Conservation (phyloP, 306 rosid species). For the Medicago ruthenica region DNA sequence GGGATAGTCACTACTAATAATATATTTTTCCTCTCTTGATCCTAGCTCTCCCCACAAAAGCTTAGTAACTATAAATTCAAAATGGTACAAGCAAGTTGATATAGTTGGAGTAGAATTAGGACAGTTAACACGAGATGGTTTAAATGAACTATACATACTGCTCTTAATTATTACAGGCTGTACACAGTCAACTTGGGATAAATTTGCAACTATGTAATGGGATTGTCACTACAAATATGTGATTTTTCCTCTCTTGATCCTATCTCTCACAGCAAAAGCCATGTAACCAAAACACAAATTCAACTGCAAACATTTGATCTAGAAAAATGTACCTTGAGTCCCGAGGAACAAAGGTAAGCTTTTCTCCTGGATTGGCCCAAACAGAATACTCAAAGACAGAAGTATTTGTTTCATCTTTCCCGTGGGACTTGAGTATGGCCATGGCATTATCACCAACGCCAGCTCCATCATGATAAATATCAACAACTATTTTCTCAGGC, state of each 20-base stretch:
- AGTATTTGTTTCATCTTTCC: conserved; percentile 52
- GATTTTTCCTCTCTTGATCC: conserved; percentile 28
- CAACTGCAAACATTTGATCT: conserved; percentile 22
- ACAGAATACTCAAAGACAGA: conserved; percentile 70
- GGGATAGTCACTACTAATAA: neutral
- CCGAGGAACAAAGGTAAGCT: conserved; percentile 74
- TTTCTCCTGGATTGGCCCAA: conserved; percentile 83
- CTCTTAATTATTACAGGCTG: conserved; percentile 23
- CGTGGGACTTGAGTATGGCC: conserved; percentile 59
- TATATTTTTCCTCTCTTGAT: conserved; percentile 24
- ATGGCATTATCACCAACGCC: conserved; percentile 51
- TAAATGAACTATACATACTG: conserved; percentile 12
- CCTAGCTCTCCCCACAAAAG: conserved; percentile 29
- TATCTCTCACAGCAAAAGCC: conserved; percentile 16
- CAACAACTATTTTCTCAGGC: conserved; percentile 72
- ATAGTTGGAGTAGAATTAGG: conserved; percentile 5
- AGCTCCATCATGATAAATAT: conserved; percentile 60
- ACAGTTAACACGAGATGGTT: conserved; percentile 16
- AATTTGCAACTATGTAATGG: conserved; percentile 19
- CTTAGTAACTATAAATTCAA: conserved; percentile 17
- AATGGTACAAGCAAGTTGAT: conserved; percentile 5
- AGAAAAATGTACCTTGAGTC: conserved; percentile 73
- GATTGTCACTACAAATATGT: conserved; percentile 2
- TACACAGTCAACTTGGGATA: conserved; percentile 1
- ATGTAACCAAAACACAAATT: conserved; percentile 26